Evolutionary conservation across 495 filamentous ascomycete species (phyloP), one percentile per base, ranked within the genome.

Genomic region (Daldinia caldariorum): DNA sequence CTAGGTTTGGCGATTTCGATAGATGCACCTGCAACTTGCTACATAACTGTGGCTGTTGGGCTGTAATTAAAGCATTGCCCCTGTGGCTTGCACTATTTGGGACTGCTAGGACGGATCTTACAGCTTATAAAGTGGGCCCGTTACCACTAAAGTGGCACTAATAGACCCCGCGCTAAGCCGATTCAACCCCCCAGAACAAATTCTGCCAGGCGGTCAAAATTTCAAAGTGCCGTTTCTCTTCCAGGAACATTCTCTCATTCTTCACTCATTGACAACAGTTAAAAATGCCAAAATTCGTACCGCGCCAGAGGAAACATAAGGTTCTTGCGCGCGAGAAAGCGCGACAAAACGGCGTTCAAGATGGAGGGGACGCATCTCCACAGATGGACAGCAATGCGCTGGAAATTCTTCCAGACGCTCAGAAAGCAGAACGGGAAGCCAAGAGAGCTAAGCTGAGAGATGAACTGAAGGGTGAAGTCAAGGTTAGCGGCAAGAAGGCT

Each of bases 401-500:
- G 37, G 91, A 93, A 78, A 86, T 94, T 71, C 72, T 90, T 38
- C 90, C 92, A 16, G 75, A 75, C 45, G 80, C 83, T 20, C 84
- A 87, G 45, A 88, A 91, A 76, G 81, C 79, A 38, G 89, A 92
- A 70, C 87, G 85, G 61, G 90, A 94, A 74, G 85, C 87, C 63
- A 88, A 86, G 75, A 91, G 88, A 74, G 83, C 79, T 29, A 76
- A 76, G 50, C 63, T 85, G 50, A 83, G 84, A 61, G 81, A 87
- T 59, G 85, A 90, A 69, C 71, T 97, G 50, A 88, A 85, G 63
- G 88, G 89, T n/a, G 86, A 91, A 61, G 79, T 84, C n/a, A 92
- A 91, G 75, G 88, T 97, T 67, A 94, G 90, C 35, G 84, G 87
- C 41, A 97, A 98, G 83, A 99, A 99, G 81, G 87, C 92, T 60